These are phyloP conservation scores for Prototheca wickerhamii DNA, from an alignment of 163 green algal genomes.

Conservation along the genomic window DNA sequence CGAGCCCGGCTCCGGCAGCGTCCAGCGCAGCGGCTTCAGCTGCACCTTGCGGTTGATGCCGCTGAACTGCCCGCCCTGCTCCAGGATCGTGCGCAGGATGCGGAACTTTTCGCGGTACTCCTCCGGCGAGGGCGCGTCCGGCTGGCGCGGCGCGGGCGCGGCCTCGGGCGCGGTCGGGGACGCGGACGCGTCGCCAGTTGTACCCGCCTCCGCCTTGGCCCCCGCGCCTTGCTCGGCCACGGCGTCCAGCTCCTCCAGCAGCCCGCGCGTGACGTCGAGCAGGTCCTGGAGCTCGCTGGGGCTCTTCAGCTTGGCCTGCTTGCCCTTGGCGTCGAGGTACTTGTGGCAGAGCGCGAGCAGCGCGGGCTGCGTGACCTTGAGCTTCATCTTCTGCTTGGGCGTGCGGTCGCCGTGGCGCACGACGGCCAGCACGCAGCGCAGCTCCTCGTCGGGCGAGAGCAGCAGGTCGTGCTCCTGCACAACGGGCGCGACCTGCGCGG, in stretches of 20 bases:
- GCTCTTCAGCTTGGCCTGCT: slow-evolving; percentile 95
- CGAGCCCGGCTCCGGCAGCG: slow-evolving; percentile 15
- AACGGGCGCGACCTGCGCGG: neutral
- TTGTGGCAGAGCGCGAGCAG: slow-evolving; percentile 73
- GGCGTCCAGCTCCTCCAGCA: slow-evolving; percentile 57
- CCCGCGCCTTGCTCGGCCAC: slow-evolving; percentile 3
- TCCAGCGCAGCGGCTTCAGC: slow-evolving; percentile 81
- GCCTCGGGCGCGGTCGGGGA: neutral
- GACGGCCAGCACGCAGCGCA: slow-evolving; percentile 90
- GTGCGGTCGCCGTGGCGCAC: slow-evolving; percentile 94
- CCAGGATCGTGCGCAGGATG: slow-evolving; percentile 77
- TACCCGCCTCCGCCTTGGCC: neutral
- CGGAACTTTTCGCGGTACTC: slow-evolving; percentile 75
- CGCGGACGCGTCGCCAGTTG: too few relatives aligned
- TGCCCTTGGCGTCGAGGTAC: slow-evolving; percentile 86
- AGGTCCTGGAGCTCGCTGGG: slow-evolving; percentile 89
- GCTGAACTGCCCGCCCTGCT: slow-evolving; percentile 74
- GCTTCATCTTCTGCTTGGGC: slow-evolving; percentile 99
- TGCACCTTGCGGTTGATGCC: slow-evolving; percentile 96
- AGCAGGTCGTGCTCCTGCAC: slow-evolving; percentile 5
- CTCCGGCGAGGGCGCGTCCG: slow-evolving; percentile 20
- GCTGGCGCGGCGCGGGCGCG: neutral
- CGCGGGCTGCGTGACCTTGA: slow-evolving; percentile 41
- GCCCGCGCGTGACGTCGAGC: slow-evolving; percentile 69
- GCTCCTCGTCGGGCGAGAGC: slow-evolving; percentile 52